These are phyloP conservation scores for Naegleria gruberi DNA, from an alignment of 208 protist species.

Conservation along the genomic window DNA sequence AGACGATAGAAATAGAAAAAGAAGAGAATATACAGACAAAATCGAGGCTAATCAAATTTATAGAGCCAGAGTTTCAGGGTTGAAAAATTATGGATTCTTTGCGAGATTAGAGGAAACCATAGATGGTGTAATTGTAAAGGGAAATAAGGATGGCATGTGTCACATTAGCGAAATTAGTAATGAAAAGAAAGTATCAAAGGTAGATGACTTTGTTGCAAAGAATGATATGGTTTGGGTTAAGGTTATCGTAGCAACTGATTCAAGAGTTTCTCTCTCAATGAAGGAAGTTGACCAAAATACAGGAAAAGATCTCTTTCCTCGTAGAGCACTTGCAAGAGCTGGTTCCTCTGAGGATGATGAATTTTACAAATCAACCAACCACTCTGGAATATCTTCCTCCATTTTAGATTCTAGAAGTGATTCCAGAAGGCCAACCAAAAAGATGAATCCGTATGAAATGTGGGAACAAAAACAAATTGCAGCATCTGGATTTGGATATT, in stretches of 20 bases:
- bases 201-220: neutral
- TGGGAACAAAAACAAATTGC: constrained; percentile 67
- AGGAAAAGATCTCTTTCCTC: constrained; percentile 37
- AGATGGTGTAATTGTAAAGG: neutral
- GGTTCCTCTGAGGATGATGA: neutral
- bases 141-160: neutral
- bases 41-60: neutral
- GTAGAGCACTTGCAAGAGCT: neutral
- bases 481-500: constrained; percentile 55
- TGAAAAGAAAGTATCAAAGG: neutral
- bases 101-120: neutral
- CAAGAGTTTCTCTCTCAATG: constrained; percentile 60
- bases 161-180: neutral
- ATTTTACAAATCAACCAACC: neutral
- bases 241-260: constrained; percentile 47
- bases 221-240: constrained; percentile 43
- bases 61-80: neutral
- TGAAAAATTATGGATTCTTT: constrained; percentile 6
- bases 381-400: neutral
- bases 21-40: neutral
- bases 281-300: constrained; percentile 70
- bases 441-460: constrained; percentile 56
- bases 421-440: neutral
- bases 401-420: neutral
- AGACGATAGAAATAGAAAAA: neutral